Percentiles rank a stretch among this genome's conserved stretches.
Conservation (phyloP, 306 rosid genomes). For the Cicer arietinum region DNA sequence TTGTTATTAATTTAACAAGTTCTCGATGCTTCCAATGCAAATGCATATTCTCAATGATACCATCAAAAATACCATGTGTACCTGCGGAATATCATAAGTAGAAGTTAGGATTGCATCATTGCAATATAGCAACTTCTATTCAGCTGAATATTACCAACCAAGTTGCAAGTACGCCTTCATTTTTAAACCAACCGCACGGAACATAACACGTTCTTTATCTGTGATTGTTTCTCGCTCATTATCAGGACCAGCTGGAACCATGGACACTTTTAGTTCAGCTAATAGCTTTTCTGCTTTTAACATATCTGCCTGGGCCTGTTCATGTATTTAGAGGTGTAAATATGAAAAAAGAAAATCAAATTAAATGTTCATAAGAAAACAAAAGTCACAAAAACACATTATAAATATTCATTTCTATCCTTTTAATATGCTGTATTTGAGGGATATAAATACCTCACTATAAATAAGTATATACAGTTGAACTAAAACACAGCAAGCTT, state of each 20-base stretch:
- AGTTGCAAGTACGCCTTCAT: slow-evolving; percentile 92
- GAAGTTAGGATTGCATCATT: slow-evolving; percentile 40
- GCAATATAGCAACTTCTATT: slow-evolving; percentile 34
- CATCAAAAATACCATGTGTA: slow-evolving; percentile 84
- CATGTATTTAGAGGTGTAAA: slow-evolving; percentile 45
- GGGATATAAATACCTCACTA: neutral
- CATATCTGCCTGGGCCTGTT: slow-evolving; percentile 81
- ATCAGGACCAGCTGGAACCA: slow-evolving; percentile 86
- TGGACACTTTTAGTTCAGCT: slow-evolving; percentile 71
- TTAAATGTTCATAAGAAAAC: slow-evolving; percentile 21
- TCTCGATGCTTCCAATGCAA: slow-evolving; percentile 96
- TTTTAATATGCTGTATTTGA: neutral
- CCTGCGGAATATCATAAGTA: slow-evolving; percentile 60
- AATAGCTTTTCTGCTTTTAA: slow-evolving; percentile 78
- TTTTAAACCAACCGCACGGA: slow-evolving; percentile 82
- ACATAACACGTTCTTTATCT: slow-evolving; percentile 94
- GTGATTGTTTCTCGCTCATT: slow-evolving; percentile 88
- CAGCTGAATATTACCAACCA: slow-evolving; percentile 62
- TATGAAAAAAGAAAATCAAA: slow-evolving; percentile 27
- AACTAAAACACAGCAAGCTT: slow-evolving; percentile 1
- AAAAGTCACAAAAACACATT: slow-evolving; percentile 11
- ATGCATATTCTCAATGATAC: slow-evolving; percentile 96
- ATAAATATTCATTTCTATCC: slow-evolving; percentile 7
- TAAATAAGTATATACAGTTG: slow-evolving; percentile 2
- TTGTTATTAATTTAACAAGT: slow-evolving; percentile 87